Conservation (phyloP, 495 filamentous ascomycete species). For the Aspergillus asperescens region DNA sequence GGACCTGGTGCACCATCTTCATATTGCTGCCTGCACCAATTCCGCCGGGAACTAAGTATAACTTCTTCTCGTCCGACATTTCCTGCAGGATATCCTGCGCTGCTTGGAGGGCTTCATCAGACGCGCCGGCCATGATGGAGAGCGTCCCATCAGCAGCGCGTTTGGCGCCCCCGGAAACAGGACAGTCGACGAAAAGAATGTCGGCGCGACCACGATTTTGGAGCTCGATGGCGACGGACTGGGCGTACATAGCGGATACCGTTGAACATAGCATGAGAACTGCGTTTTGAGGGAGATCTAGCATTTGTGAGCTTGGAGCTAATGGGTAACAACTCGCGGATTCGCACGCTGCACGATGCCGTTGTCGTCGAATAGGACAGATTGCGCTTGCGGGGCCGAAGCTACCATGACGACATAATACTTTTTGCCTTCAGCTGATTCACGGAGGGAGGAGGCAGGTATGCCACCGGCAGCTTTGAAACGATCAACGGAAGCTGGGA, state of each 20-base stretch:
- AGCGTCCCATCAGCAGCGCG: slow-evolving; percentile 72
- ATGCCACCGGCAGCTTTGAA: slow-evolving; percentile 63
- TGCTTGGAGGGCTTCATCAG: slow-evolving; percentile 50
- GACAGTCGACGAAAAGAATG: slow-evolving; percentile 65
- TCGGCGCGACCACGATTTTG: slow-evolving; percentile 51
- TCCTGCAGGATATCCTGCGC: slow-evolving; percentile 56
- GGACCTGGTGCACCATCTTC: slow-evolving; percentile 82
- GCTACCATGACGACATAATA: slow-evolving; percentile 78
- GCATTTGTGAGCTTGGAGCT: background rate
- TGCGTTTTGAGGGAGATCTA: slow-evolving; percentile 51
- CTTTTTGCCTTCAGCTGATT: slow-evolving; percentile 54
- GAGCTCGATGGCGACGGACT: slow-evolving; percentile 53
- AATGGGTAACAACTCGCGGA: background rate
- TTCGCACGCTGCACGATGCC: slow-evolving; percentile 45
- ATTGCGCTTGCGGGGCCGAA: slow-evolving; percentile 61
- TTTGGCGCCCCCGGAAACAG: slow-evolving; percentile 71
- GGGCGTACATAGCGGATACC: slow-evolving; percentile 61
- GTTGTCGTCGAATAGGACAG: slow-evolving; percentile 58
- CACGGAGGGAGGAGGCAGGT: slow-evolving; percentile 55
- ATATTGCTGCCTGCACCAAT: slow-evolving; percentile 77
- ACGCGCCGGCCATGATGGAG: slow-evolving; percentile 73
- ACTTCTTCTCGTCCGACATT: slow-evolving; percentile 55
- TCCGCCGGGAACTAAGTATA: slow-evolving; percentile 69
- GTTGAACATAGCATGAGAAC: slow-evolving; percentile 70
- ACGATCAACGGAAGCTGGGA: slow-evolving; percentile 62